Base-by-base conservation (phyloP, 768 basidiomycete species). In the Leccinum subtestaceum region DNA sequence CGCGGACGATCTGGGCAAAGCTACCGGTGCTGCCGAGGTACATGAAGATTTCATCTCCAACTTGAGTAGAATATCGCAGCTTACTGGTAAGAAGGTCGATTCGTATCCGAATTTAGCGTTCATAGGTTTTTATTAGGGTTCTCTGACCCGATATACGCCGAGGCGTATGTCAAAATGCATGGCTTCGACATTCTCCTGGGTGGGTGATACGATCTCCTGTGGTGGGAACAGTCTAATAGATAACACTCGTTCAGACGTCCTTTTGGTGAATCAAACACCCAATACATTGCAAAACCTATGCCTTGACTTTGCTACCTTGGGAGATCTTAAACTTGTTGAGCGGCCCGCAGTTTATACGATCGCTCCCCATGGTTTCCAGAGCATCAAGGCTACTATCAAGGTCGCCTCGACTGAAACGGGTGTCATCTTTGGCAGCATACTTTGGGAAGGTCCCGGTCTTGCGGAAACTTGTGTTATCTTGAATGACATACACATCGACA, bases 301-400 rank as follows among this genome's bases (percentile, higher is more conserved):
- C 68, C 81, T 98, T 56, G 97, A 99, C 73, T 98, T 99, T 67
- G 95, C 97, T 0, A 98, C 97, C 2, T 79, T 99, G 2, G 97
- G 96, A 23, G 97, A 98, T 69, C 82, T 99, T 55, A 98, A 98
- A 73, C 87, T 99, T 12, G 93, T 98, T 21, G 97, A 98, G 72
- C 83, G 95, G n/a, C 95, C 97, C 2, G 80, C 91, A 1, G 88
- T 94, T 7, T 92, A 95, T 68, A 98, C 95, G 0, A 83, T 98
- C 43, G 96, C 87, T 1, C 97, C 96, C 0, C 93, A 98, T 67
- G 91, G 92, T 19, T 99, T 98, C 89, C 96, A 97, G 75, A 94
- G 89, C 70, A 94, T 98, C 78, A 98, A 98, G 72, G 94, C 95
- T 17, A 98, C 97, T 2, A 95, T 99, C 78, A 98, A 99, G 78